Evolutionary conservation across 208 protist species (phyloP).

Genomic region (Angomonas deanei): DNA sequence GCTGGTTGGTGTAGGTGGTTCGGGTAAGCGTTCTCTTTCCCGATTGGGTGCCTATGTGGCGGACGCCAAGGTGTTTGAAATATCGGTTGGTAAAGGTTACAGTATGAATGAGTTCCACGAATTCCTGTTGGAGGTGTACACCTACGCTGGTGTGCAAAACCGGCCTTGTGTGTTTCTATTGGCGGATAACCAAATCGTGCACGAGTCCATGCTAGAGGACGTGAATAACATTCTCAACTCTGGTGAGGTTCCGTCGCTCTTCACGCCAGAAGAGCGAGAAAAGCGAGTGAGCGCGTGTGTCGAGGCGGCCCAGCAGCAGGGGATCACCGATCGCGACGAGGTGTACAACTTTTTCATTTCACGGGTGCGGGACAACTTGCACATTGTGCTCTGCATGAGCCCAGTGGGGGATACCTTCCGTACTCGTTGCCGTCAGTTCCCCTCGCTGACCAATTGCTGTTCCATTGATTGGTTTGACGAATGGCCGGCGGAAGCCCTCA

Average conservation of each 20-base stretch:
- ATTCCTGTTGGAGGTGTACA: conserved; percentile 90
- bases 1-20: conserved; percentile 96
- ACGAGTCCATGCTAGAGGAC: conserved; percentile 96
- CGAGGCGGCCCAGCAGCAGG: conserved; percentile 83
- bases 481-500: conserved; percentile 94
- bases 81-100: conserved; percentile 92
- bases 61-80: conserved; percentile 88
- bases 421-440: conserved; percentile 94
- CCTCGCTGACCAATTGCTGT: conserved; percentile 97
- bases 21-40: conserved; percentile 94
- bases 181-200: conserved; percentile 95
- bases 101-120: conserved; percentile 90
- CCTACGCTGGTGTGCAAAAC: conserved; percentile 82
- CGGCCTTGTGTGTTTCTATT: conserved; percentile 92
- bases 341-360: conserved; percentile 94
- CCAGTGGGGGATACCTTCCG: conserved; percentile 95
- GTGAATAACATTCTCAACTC: conserved; percentile 98
- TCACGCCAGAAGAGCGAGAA: conserved; percentile 93
- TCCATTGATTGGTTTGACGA: conserved; percentile 97
- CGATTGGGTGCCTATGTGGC: conserved; percentile 90
- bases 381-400: conserved; percentile 96
- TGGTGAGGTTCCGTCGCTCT: conserved; percentile 96
- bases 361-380: conserved; percentile 93
- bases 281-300: conserved; percentile 92
- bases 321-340: conserved; percentile 85